Evolutionary conservation across 805 yeast genomes (phyloP).

Genomic region (Candida quercuum): DNA sequence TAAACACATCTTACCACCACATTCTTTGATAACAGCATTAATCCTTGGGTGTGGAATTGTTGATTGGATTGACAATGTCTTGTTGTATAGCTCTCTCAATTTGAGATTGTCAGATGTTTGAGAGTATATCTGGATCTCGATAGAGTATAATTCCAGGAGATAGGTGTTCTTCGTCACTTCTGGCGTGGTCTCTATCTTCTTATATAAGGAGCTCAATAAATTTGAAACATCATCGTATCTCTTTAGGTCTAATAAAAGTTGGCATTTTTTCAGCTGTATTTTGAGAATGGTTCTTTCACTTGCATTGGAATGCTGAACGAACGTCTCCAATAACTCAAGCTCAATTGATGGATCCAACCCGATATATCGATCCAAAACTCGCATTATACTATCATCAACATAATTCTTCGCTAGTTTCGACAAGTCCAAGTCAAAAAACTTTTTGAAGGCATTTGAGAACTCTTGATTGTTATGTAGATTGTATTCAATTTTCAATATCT

Average conservation of each 20-base stretch:
- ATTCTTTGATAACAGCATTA: constrained; percentile 69
- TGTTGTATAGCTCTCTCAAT: constrained; percentile 43
- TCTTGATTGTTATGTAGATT: constrained; percentile 12
- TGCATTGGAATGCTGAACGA: constrained; percentile 22
- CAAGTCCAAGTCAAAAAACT: constrained; percentile 9
- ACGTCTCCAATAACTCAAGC: constrained; percentile 25
- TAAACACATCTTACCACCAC: constrained; percentile 68
- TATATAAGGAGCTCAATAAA: constrained; percentile 33
- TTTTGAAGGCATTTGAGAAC: constrained; percentile 5
- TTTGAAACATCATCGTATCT: constrained; percentile 28
- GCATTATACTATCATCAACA: constrained; percentile 31
- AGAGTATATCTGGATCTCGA: constrained; percentile 52
- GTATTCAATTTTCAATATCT: constrained; percentile 18
- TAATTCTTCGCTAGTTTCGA: constrained; percentile 19
- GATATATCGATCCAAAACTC: constrained; percentile 33
- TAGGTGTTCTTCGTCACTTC: constrained; percentile 43
- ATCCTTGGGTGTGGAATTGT: constrained; percentile 75
- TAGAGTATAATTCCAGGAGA: constrained; percentile 59
- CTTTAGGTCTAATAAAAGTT: constrained; percentile 27
- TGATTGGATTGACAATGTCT: constrained; percentile 42
- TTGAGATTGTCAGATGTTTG: constrained; percentile 31
- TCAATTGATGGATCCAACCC: constrained; percentile 13
- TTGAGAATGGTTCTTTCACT: constrained; percentile 43
- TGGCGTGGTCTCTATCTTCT: constrained; percentile 28
- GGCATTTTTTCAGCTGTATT: constrained; percentile 39